A percentile compares a stretch with the other conserved stretches of the same genome.
Evolutionary conservation across 345 rosid genomes (phyloP).

Genomic region (Rhizophora mangle): DNA sequence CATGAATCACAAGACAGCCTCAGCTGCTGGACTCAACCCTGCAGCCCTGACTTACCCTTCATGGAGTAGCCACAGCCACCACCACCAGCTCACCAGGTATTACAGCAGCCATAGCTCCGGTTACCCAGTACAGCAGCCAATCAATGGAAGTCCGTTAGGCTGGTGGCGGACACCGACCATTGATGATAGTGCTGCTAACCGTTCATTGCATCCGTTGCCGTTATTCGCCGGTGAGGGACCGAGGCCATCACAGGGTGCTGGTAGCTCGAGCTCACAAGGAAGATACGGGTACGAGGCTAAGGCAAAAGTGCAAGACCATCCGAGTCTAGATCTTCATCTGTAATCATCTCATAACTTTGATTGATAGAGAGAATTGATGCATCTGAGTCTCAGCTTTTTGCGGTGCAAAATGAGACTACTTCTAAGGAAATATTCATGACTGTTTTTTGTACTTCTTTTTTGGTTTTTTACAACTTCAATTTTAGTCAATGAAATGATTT

Average conservation of each 20-base stretch:
- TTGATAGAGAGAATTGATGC: background rate
- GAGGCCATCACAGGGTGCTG: no score
- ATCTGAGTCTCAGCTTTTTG: background rate
- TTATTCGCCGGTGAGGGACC: no score
- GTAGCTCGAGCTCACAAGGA: background rate
- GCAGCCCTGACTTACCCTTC: no score
- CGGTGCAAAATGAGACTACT: background rate
- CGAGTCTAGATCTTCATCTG: constrained; percentile 1
- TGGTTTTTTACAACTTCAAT: background rate
- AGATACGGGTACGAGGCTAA: background rate
- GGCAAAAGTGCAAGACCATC: background rate
- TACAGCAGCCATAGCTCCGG: no score
- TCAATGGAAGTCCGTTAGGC: no score
- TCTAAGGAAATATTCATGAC: background rate
- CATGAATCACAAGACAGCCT: constrained; percentile 51
- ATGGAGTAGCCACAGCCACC: no score
- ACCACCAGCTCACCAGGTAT: no score
- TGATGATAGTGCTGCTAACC: no score
- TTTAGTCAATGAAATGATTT: background rate
- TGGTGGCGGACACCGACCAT: no score
- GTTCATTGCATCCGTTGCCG: no score
- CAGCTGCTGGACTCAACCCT: constrained; percentile 4
- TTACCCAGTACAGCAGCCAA: no score
- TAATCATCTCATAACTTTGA: background rate
- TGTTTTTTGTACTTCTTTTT: background rate